These are phyloP conservation scores for Pichia cephalocereana DNA, from an alignment of 805 yeast genomes.

Conservation along the genomic window DNA sequence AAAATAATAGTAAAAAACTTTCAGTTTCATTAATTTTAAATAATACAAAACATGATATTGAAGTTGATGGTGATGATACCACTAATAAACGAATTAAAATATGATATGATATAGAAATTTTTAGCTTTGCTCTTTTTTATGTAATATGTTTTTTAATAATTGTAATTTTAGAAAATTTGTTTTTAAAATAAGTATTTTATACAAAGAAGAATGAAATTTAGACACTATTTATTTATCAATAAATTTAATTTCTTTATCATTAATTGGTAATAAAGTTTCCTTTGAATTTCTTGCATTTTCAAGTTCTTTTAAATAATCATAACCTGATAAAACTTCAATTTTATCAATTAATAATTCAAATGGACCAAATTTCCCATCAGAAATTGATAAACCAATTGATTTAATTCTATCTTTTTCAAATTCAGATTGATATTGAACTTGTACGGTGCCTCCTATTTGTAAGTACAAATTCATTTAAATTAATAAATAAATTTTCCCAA, in stretches of 20 bases:
- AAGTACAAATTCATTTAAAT: slow-evolving; percentile 69
- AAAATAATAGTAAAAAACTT: not conserved
- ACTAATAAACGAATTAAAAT: not conserved
- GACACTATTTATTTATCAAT: too few relatives aligned
- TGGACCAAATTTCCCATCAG: slow-evolving; percentile 74
- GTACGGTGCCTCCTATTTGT: slow-evolving; percentile 67
- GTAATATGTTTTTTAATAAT: too few relatives aligned
- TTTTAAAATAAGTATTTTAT: too few relatives aligned
- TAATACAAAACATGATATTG: not conserved
- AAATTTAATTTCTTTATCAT: not conserved
- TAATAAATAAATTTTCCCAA: slow-evolving; percentile 80
- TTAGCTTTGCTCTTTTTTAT: too few relatives aligned
- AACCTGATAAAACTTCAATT: slow-evolving; percentile 59
- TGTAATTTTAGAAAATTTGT: too few relatives aligned
- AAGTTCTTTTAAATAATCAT: slow-evolving; percentile 35
- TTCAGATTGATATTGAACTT: slow-evolving; percentile 44
- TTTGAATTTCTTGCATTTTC: slow-evolving; percentile 26
- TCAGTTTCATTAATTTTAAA: not conserved
- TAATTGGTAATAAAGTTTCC: slow-evolving; percentile 4
- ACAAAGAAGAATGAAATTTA: too few relatives aligned
- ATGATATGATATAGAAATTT: not conserved
- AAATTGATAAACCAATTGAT: slow-evolving; percentile 69
- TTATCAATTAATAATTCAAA: slow-evolving; percentile 61
- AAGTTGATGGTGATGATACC: not conserved
- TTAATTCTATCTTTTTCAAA: slow-evolving; percentile 57